These are phyloP conservation scores for Triangularia verruculosa DNA, from an alignment of 2,329 filamentous ascomycete species.

Conservation along the genomic window DNA sequence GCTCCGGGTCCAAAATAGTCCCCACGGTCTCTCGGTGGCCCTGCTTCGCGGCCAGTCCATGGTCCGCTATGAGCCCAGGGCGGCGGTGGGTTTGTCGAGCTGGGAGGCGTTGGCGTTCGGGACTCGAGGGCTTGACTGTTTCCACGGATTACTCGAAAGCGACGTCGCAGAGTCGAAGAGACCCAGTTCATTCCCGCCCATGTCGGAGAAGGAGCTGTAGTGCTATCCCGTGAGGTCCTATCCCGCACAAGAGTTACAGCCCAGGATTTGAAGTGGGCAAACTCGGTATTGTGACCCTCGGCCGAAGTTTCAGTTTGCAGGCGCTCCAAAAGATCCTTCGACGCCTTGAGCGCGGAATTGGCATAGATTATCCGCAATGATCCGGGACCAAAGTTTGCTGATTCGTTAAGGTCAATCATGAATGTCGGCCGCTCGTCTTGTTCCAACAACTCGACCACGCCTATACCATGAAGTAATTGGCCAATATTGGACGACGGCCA, in stretches of 20 bases:
- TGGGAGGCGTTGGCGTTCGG: constrained; percentile 38
- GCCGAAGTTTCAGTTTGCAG: constrained; percentile 50
- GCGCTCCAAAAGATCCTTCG: constrained; percentile 52
- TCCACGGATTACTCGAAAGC: constrained; percentile 67
- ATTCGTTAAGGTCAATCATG: constrained; percentile 64
- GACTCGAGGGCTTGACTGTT: constrained; percentile 39
- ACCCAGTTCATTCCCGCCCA: constrained; percentile 70
- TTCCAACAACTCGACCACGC: constrained; percentile 70
- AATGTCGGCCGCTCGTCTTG: constrained; percentile 75
- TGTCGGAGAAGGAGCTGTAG: constrained; percentile 51
- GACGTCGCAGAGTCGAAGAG: constrained; percentile 64
- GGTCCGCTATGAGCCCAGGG: constrained; percentile 33
- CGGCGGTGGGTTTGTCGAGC: constrained; percentile 34
- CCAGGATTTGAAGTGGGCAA: constrained; percentile 68
- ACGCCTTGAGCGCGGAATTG: constrained; percentile 63
- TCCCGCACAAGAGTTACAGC: constrained; percentile 54
- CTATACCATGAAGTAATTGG: constrained; percentile 60
- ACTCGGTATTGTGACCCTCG: constrained; percentile 45
- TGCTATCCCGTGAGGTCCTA: constrained; percentile 47
- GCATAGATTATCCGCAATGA: constrained; percentile 63
- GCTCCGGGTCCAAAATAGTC: constrained; percentile 42
- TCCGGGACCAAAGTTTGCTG: constrained; percentile 50
- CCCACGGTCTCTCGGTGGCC: constrained; percentile 31
- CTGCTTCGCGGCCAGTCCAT: constrained; percentile 33
- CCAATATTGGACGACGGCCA: constrained; percentile 46